Evolutionary conservation across 352 stramenopile species (phyloP).

Genomic region (Phytopythium chamaehyphon): DNA sequence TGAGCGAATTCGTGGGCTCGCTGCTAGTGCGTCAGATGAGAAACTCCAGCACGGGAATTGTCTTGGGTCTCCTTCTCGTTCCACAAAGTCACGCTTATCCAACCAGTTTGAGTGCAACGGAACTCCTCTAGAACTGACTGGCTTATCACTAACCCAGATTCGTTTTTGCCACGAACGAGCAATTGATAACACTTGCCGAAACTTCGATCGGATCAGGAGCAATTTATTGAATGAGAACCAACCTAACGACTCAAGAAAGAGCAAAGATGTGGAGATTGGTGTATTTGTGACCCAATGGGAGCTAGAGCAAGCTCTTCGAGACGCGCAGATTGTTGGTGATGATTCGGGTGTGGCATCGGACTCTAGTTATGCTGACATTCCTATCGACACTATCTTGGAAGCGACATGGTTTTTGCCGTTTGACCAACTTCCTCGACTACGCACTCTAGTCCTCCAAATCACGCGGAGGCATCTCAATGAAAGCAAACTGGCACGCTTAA

Average conservation of each 20-base stretch:
- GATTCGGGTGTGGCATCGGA: slow-evolving; percentile 3
- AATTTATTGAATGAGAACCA: slow-evolving; percentile 11
- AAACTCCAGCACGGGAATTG: slow-evolving; percentile 6
- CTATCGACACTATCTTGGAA: slow-evolving; percentile 29
- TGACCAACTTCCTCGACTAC: slow-evolving; percentile 34
- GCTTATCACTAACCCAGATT: slow-evolving; percentile 42
- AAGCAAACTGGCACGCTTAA: slow-evolving; percentile 40
- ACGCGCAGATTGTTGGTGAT: background rate
- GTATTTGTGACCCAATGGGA: slow-evolving; percentile 58
- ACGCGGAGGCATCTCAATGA: slow-evolving; percentile 53
- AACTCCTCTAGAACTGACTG: slow-evolving; percentile 31
- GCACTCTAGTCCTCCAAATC: slow-evolving; percentile 49
- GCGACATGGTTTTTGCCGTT: slow-evolving; percentile 70
- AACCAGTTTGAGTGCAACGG: background rate
- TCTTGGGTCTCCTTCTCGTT: background rate
- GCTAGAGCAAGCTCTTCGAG: slow-evolving; percentile 23
- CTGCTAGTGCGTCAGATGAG: slow-evolving; percentile 4
- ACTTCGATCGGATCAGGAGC: slow-evolving; percentile 36
- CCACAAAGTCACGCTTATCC: slow-evolving; percentile 3
- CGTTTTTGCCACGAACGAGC: slow-evolving; percentile 54
- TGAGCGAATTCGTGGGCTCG: slow-evolving; percentile 8
- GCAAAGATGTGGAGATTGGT: slow-evolving; percentile 15
- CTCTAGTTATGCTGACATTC: slow-evolving; percentile 7
- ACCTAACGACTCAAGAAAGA: slow-evolving; percentile 7
- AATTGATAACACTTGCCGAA: slow-evolving; percentile 32